Conservation (phyloP, 2,329 filamentous ascomycete genomes). For the Periglandula ipomoeae region DNA sequence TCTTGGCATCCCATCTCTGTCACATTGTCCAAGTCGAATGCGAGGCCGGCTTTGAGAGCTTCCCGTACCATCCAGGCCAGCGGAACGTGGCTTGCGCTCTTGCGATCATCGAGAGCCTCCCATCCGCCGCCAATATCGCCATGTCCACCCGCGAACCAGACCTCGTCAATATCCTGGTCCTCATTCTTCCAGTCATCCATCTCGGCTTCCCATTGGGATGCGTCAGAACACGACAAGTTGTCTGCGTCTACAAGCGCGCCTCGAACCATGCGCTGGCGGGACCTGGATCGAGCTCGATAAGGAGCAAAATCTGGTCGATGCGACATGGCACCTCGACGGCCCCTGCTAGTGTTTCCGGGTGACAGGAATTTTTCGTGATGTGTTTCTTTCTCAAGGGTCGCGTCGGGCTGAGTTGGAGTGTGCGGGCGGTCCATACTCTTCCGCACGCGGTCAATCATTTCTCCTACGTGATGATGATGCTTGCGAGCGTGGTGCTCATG, state of each 20-base stretch:
- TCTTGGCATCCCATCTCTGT: conserved; percentile 51
- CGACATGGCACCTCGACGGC: conserved; percentile 11
- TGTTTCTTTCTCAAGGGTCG: background rate
- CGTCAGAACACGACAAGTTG: conserved; percentile 22
- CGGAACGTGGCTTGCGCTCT: conserved; percentile 59
- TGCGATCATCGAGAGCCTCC: conserved; percentile 46
- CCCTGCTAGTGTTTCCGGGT: conserved; percentile 7
- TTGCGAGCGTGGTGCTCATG: conserved; percentile 13
- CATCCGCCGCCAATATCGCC: conserved; percentile 74
- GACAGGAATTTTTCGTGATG: conserved; percentile 8
- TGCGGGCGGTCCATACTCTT: conserved; percentile 10
- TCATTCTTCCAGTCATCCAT: conserved; percentile 35
- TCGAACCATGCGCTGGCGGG: conserved; percentile 20
- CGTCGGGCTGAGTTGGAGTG: background rate
- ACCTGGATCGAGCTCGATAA: conserved; percentile 32
- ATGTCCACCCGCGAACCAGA: conserved; percentile 74
- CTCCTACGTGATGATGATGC: conserved; percentile 14
- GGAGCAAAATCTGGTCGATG: conserved; percentile 22
- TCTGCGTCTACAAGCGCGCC: conserved; percentile 14
- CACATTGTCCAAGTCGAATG: conserved; percentile 61
- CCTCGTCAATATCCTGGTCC: conserved; percentile 66
- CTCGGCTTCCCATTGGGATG: conserved; percentile 17
- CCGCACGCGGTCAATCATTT: conserved; percentile 12
- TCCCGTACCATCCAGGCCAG: conserved; percentile 61
- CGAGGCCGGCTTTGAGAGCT: conserved; percentile 53